Conservation (phyloP, 108 stramenopile species). For the Asterionellopsis glacialis region DNA sequence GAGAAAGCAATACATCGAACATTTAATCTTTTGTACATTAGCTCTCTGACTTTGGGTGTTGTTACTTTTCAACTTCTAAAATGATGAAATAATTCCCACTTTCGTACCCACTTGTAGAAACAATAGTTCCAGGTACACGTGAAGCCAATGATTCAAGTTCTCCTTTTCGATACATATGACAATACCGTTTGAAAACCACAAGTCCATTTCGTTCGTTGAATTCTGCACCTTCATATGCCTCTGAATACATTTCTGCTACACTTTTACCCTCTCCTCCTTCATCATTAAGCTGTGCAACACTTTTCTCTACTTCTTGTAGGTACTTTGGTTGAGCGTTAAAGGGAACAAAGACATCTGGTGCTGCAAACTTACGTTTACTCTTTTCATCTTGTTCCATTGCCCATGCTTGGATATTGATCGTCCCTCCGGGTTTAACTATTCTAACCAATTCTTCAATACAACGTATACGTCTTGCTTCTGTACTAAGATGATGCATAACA, state of each 20-base stretch:
- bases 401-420: slow-evolving; percentile 94
- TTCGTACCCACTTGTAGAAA: slow-evolving; percentile 72
- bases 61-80: slow-evolving; percentile 28
- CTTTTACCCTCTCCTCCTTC: slow-evolving; percentile 34
- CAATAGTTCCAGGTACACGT: slow-evolving; percentile 35
- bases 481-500: slow-evolving; percentile 97
- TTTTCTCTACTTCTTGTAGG: slow-evolving; percentile 26
- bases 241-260: slow-evolving; percentile 68
- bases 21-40: no score
- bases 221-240: slow-evolving; percentile 69
- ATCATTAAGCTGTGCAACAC: slow-evolving; percentile 2
- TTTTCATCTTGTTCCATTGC: slow-evolving; percentile 89
- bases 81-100: slow-evolving; percentile 81
- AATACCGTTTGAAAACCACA: slow-evolving; percentile 95
- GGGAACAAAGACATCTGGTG: slow-evolving; percentile 93
- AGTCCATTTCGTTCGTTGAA: slow-evolving; percentile 81
- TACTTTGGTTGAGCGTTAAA: slow-evolving; percentile 93
- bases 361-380: slow-evolving; percentile 80
- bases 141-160: slow-evolving; percentile 79
- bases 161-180: slow-evolving; percentile 93
- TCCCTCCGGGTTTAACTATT: slow-evolving; percentile 80
- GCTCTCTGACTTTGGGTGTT: no score
- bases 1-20: no score
- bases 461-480: slow-evolving; percentile 71
- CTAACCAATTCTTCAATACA: slow-evolving; percentile 84